These are phyloP conservation scores for Sclerotinia spermophila DNA, from an alignment of 2,329 filamentous ascomycete genomes.

Conservation along the genomic window DNA sequence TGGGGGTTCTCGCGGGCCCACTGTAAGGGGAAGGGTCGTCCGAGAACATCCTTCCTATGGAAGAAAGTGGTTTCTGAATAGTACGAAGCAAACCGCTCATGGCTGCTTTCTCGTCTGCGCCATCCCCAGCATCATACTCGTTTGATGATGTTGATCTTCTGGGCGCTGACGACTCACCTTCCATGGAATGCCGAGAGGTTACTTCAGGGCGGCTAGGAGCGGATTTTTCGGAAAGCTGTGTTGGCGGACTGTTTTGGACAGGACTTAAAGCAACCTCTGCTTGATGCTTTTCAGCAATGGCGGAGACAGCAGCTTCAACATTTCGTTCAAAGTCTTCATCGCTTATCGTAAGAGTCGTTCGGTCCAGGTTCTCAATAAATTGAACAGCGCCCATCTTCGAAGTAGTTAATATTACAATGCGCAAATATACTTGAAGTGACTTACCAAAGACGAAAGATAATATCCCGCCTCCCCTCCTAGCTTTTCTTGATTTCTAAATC, in stretches of 20 bases:
- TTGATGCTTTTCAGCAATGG: constrained; percentile 87
- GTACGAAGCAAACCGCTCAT: constrained; percentile 83
- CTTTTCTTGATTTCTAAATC: constrained; percentile 97
- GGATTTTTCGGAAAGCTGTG: constrained; percentile 45
- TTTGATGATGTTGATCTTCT: constrained; percentile 53
- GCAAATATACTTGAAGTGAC: constrained; percentile 30
- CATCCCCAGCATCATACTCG: constrained; percentile 49
- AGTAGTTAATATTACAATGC: constrained; percentile 16
- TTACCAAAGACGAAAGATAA: constrained; percentile 87
- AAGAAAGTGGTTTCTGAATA: constrained; percentile 85
- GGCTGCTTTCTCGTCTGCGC: constrained; percentile 69
- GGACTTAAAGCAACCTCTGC: constrained; percentile 44
- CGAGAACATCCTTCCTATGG: constrained; percentile 92
- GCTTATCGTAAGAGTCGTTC: constrained; percentile 86
- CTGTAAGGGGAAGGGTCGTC: constrained; percentile 50
- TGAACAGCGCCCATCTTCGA: constrained; percentile 83
- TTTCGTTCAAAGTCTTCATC: constrained; percentile 95
- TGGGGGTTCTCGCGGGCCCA: constrained; percentile 43
- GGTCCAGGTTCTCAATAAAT: constrained; percentile 94
- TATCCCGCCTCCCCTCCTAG: constrained; percentile 96
- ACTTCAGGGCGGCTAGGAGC: constrained; percentile 51
- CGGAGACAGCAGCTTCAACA: constrained; percentile 93
- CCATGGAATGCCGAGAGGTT: constrained; percentile 56
- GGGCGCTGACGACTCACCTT: constrained; percentile 56
- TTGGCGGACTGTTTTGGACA: constrained; percentile 35